Evolutionary conservation across 2,329 filamentous ascomycete species (phyloP).

Genomic region (Colletotrichum aenigma): DNA sequence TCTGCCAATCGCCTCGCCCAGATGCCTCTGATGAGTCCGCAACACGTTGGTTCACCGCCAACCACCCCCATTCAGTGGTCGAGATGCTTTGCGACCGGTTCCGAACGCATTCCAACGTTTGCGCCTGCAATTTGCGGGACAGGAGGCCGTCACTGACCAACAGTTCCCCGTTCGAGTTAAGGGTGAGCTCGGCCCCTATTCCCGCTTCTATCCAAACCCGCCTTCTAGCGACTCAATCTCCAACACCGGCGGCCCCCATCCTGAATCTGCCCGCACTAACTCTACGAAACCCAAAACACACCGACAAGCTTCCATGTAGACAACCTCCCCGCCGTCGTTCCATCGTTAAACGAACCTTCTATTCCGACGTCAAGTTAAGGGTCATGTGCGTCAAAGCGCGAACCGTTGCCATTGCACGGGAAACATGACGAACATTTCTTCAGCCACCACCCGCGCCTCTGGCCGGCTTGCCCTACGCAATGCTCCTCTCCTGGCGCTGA

Average conservation of each 20-base stretch:
- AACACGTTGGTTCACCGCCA: background rate
- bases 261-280: background rate
- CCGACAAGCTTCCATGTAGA: background rate
- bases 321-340: background rate
- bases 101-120: background rate
- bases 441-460: background rate
- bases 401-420: background rate
- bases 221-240: conserved; percentile 7
- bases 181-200: background rate
- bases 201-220: background rate
- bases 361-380: background rate
- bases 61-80: background rate
- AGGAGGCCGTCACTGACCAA: conserved; percentile 1
- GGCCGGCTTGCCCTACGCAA: background rate
- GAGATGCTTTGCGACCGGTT: background rate
- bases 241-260: conserved; percentile 12
- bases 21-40: background rate
- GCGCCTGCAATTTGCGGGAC: background rate
- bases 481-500: background rate
- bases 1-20: background rate
- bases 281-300: conserved; percentile 15
- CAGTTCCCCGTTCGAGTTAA: background rate
- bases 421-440: background rate
- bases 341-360: background rate
- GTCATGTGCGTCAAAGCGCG: background rate